Percentiles rank a stretch among this genome's conserved stretches.
phyloP scores from a whole-genome alignment of 2,329 filamentous ascomycete genomes.

The Sclerotinia borealis region DNA sequence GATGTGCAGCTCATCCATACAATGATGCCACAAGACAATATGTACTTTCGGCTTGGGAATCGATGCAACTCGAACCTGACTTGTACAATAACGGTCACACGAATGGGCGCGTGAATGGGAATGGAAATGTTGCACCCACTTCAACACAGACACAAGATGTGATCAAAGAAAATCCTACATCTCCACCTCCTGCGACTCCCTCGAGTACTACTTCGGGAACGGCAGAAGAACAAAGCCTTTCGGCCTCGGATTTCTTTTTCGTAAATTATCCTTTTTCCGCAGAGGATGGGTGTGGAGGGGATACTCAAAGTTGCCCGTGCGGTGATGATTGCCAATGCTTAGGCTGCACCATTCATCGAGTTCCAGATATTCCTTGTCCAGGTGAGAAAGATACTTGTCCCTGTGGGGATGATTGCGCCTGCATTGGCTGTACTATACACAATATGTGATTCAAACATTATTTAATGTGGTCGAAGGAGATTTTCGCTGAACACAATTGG shows the following conservation, averaged over 20 bases:
- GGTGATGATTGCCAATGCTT: conserved; percentile 55
- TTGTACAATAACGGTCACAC: conserved; percentile 18
- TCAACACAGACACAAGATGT: not conserved
- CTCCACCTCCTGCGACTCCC: conserved; percentile 27
- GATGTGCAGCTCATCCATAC: conserved; percentile 62
- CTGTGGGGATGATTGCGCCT: conserved; percentile 53
- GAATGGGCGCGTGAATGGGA: conserved; percentile 13
- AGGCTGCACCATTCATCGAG: conserved; percentile 49
- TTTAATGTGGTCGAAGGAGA: not conserved
- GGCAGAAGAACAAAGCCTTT: conserved; percentile 43
- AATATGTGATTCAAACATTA: conserved; percentile 9
- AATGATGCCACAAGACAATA: conserved; percentile 55
- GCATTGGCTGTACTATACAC: conserved; percentile 51
- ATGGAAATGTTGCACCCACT: conserved; percentile 10
- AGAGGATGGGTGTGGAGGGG: conserved; percentile 42
- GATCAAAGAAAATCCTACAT: conserved; percentile 16
- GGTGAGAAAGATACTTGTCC: conserved; percentile 46
- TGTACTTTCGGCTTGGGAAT: conserved; percentile 42
- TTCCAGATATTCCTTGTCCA: conserved; percentile 23
- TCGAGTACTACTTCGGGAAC: conserved; percentile 27
- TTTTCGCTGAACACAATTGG: not conserved
- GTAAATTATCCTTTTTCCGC: conserved; percentile 46
- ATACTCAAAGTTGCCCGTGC: conserved; percentile 47
- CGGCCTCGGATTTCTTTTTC: conserved; percentile 52
- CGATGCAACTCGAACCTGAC: conserved; percentile 24